A percentile compares a stretch with the other conserved stretches of the same genome.
Conservation (phyloP, 2,329 filamentous ascomycete genomes). For the Nemania sp. region DNA sequence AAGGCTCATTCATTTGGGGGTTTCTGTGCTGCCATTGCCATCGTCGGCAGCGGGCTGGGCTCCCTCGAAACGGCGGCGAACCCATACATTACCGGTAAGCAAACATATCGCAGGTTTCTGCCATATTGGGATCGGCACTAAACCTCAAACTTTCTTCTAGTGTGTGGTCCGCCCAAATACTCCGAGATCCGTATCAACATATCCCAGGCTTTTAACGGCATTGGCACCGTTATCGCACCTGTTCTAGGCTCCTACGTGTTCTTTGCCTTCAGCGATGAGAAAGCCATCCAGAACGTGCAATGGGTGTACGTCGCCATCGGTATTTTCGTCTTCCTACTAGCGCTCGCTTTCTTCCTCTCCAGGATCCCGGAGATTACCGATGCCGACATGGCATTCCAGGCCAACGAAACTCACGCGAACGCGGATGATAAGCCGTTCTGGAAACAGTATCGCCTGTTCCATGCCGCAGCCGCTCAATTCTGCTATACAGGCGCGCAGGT, state of each 20-base stretch:
- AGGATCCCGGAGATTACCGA: conserved; percentile 74
- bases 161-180: conserved; percentile 69
- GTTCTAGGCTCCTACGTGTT: conserved; percentile 74
- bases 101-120: too few species aligned
- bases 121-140: too few species aligned
- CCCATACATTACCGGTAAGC: conserved; percentile 66
- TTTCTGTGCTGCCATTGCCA: conserved; percentile 73
- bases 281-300: conserved; percentile 68
- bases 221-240: conserved; percentile 73
- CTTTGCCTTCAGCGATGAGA: conserved; percentile 63
- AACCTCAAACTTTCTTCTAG: conserved; percentile 32
- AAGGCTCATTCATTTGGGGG: conserved; percentile 69
- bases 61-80: conserved; percentile 79
- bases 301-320: conserved; percentile 78
- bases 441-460: conserved; percentile 76
- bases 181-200: conserved; percentile 74
- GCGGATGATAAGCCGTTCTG: conserved; percentile 64
- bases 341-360: conserved; percentile 67
- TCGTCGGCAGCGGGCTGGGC: conserved; percentile 73
- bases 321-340: conserved; percentile 69
- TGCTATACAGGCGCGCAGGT: conserved; percentile 77
- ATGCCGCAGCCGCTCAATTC: conserved; percentile 76
- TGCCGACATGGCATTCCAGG: conserved; percentile 65
- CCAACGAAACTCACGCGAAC: conserved; percentile 54
- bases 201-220: conserved; percentile 76